A percentile compares a stretch with the other conserved stretches of the same genome.
These are phyloP conservation scores for Suillus tomentosus DNA, from an alignment of 768 basidiomycete genomes.

Conservation along the genomic window DNA sequence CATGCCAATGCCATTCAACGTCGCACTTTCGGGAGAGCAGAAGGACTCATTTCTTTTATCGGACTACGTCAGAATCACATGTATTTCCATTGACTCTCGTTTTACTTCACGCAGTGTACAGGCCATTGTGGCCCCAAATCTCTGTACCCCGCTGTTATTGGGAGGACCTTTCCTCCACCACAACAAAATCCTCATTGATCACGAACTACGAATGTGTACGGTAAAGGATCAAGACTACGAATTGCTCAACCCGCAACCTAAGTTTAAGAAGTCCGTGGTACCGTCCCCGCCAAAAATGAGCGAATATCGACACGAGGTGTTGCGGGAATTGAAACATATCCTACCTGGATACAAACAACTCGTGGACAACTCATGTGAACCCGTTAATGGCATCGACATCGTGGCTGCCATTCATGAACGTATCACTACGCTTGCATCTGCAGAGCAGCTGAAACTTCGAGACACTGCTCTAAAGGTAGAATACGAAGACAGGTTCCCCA, in stretches of 20 bases:
- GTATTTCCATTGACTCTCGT: not conserved
- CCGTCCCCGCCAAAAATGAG: too few relatives aligned
- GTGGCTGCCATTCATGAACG: too few relatives aligned
- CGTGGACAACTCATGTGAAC: too few relatives aligned
- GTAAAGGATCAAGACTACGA: not conserved
- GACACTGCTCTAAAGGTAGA: too few relatives aligned
- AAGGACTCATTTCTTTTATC: not conserved
- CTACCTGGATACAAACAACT: too few relatives aligned
- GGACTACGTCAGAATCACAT: not conserved
- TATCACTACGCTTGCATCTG: too few relatives aligned
- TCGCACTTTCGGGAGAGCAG: not conserved
- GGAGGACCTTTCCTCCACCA: constrained; percentile 35
- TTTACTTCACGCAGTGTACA: constrained; percentile 5
- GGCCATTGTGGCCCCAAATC: constrained; percentile 26
- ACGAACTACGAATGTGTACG: not conserved
- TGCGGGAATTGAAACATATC: too few relatives aligned
- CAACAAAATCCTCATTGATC: constrained; percentile 39
- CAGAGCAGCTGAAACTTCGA: too few relatives aligned
- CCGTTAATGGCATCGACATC: too few relatives aligned
- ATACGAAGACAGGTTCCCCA: too few relatives aligned
- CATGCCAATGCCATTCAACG: not conserved
- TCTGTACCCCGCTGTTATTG: constrained; percentile 33
- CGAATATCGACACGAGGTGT: too few relatives aligned
- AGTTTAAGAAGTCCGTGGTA: too few relatives aligned
- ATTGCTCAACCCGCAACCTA: not conserved